These are phyloP conservation scores for Lactarius vividus DNA, from an alignment of 768 basidiomycete species.

Conservation along the genomic window DNA sequence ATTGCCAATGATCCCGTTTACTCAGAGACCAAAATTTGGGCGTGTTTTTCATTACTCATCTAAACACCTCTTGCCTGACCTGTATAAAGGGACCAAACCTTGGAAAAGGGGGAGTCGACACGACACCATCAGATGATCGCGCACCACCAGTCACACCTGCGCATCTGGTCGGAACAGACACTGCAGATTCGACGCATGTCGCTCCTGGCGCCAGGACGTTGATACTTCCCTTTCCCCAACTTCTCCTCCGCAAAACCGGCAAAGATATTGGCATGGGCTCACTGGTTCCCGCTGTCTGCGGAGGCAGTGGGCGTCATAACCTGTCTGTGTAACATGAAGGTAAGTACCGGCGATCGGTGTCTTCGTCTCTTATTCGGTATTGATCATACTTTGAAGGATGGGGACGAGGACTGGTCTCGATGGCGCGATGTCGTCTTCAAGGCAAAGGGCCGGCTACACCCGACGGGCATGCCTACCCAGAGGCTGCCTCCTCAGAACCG, in stretches of 20 bases:
- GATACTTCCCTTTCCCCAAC: constrained; percentile 34
- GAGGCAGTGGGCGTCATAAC: constrained; percentile 81
- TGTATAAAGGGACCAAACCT: constrained; percentile 57
- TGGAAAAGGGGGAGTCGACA: constrained; percentile 80
- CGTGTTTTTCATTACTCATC: constrained; percentile 31
- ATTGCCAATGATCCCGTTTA: constrained; percentile 97
- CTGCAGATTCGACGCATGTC: constrained; percentile 21
- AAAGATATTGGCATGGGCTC: constrained; percentile 87
- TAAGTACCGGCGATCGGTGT: constrained; percentile 32
- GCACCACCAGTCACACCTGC: constrained; percentile 55
- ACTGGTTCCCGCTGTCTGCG: constrained; percentile 71
- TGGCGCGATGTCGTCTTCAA: constrained; percentile 85
- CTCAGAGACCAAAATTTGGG: constrained; percentile 77
- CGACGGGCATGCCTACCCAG: constrained; percentile 40
- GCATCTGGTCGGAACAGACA: constrained; percentile 34
- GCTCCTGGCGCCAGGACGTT: neutral
- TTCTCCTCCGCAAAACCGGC: constrained; percentile 80
- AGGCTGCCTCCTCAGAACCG: constrained; percentile 60
- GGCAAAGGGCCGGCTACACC: constrained; percentile 57
- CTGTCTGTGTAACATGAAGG: constrained; percentile 79
- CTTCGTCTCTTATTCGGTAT: constrained; percentile 6
- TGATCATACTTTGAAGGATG: constrained; percentile 53
- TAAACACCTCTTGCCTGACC: neutral
- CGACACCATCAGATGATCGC: constrained; percentile 63
- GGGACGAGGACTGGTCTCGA: constrained; percentile 84